A percentile compares a stretch with the other conserved stretches of the same genome.
These are phyloP conservation scores for Oropetium thomaeum DNA, from an alignment of 176 grass and related monocot species.

Conservation along the genomic window DNA sequence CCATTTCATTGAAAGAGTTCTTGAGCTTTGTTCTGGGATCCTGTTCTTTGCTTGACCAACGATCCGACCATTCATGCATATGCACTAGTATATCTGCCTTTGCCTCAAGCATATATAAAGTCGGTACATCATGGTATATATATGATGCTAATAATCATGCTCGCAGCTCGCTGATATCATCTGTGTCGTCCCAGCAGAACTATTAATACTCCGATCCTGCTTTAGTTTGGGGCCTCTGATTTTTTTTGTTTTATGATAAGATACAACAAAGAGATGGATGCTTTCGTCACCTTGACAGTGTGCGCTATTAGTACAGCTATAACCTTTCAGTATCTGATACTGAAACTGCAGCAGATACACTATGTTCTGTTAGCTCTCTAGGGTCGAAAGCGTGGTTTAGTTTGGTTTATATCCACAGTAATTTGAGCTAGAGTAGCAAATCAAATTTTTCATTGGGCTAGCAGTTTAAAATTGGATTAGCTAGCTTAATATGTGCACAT, in stretches of 20 bases:
- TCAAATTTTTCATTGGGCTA: too few species aligned
- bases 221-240: neutral
- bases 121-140: neutral
- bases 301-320: too few species aligned
- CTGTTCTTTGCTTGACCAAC: constrained; percentile 5
- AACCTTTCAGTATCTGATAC: too few species aligned
- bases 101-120: neutral
- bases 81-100: neutral
- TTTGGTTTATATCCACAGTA: too few species aligned
- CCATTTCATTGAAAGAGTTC: neutral
- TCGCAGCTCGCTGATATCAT: too few species aligned
- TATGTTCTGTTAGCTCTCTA: too few species aligned
- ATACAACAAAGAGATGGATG: neutral
- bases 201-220: neutral
- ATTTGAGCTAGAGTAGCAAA: too few species aligned
- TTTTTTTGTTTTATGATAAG: neutral
- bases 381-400: too few species aligned
- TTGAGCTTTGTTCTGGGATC: neutral
- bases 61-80: neutral
- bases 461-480: too few species aligned
- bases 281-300: neutral
- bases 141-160: constrained; percentile 6
- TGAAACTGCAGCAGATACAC: neutral
- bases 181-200: neutral
- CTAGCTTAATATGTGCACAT: too few species aligned